Base-by-base conservation (phyloP, 2,329 filamentous ascomycete species). In the Colletotrichum kahawae region DNA sequence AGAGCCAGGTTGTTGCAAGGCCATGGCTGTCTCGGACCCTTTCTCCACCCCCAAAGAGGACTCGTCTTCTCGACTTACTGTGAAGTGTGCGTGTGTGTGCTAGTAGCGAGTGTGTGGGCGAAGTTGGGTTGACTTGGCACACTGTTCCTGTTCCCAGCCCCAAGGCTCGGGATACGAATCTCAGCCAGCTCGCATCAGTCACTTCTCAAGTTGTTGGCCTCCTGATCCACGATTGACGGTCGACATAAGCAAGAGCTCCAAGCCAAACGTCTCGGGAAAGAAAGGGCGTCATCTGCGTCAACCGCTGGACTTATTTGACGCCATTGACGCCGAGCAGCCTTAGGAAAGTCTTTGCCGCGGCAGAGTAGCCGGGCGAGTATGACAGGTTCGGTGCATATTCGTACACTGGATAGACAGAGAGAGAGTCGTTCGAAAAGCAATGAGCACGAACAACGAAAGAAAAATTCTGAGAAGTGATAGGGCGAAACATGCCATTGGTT, bases 21-120 rank as follows among this genome's bases (percentile, higher is more conserved):
- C 69, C 72, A 72, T 67, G 72, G 70, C 56, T 72, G 72, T 75
- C 69, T 75, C 70, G 72, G 72, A 75, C 72, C 72, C 69, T 75
- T 75, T 75, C 69, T 43, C 72, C 72, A 75, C 69, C 56, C n/a
- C 31, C 63, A 36, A 74, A 51, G 71, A 51, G 60, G 36, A 70
- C 36, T 74, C 59, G 71, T 74, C 59, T 60, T 24, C 59, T 70
- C 59, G 48, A 36, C 70, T 33, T 65, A n/a, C 18, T 48, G 43
- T 43, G 54, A 29, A 59, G 64, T 67, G 29, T 38, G 43, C n/a
- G 21, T 21, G 2, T 48, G 43, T 48, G 43, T 48, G 43, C 43
- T 21, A 10, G n/a, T n/a, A 48, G 6, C 12, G 18, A 48, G 43
- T n/a, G n/a, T 57, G 54, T 63, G 59, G 33, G 33, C 34, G 43